Evolutionary conservation across 257 asterid species (phyloP), one percentile per base, ranked within the genome.

Genomic region (Asclepias syriaca): DNA sequence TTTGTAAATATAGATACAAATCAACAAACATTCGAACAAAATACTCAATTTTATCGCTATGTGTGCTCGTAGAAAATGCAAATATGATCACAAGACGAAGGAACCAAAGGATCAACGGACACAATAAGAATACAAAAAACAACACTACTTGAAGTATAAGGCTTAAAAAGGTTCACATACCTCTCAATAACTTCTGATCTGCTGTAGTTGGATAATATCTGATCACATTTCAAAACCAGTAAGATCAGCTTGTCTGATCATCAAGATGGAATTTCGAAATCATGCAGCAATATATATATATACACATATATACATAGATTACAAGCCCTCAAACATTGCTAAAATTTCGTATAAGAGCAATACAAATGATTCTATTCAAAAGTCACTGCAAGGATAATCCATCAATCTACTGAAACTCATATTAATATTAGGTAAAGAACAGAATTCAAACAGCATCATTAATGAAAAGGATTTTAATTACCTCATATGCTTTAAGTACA

Each of bases 401-500:
- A 60, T 29, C 22, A 32, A 19, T 60, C 32, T 32, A 1, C 45
- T 60, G 21, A 60, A 60, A n/a, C 19, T 60, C 21, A 59, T 9
- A 8, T 59, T 27, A 12, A 12, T 59, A 40, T 40, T 40, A 40
- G 6, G 9, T 4, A 58, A 15, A 61, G 48, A 19, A 61, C 66
- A 61, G 34, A 32, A 18, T 34, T 61, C 29, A 72, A 34, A 37
- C 48, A 15, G 8, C 19, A 39, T n/a, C 27, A 21, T 56, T 19
- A 13, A 24, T 48, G 58, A n/a, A 58, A 70, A 19, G 27, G 18
- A 34, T 8, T 19, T 7, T 34, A 34, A 22, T 49, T 59, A 89
- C 98, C 96, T 93, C 90, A 67, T 91, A 93, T 53, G 98, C 97
- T 86, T 77, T 84, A 83, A 93, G 91, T 43, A 93, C 88, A 11